Evolutionary conservation across 805 yeast genomes (phyloP).

Genomic region (Saturnispora dispora): DNA sequence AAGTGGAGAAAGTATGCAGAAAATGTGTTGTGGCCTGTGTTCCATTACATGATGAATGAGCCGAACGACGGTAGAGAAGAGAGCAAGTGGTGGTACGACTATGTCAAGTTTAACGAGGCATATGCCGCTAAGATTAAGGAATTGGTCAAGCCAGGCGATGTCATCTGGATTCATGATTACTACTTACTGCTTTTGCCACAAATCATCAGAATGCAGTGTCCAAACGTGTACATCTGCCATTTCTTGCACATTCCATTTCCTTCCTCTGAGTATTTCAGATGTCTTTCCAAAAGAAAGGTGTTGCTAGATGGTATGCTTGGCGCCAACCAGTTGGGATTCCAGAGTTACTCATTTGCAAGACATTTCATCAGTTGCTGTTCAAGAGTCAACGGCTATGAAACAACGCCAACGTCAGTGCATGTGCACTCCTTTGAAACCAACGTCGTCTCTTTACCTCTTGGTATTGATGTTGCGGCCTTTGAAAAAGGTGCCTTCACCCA

Average conservation of each 20-base stretch:
- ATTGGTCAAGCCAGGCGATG: constrained; percentile 78
- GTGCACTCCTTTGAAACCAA: constrained; percentile 73
- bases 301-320: constrained; percentile 89
- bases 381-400: constrained; percentile 77
- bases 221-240: constrained; percentile 66
- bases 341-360: constrained; percentile 74
- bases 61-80: constrained; percentile 62
- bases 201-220: constrained; percentile 66
- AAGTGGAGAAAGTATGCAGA: constrained; percentile 91
- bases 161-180: constrained; percentile 90
- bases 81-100: constrained; percentile 72
- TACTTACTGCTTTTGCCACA: constrained; percentile 76
- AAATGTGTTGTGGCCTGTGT: constrained; percentile 84
- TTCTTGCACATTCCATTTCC: constrained; percentile 92
- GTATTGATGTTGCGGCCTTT: constrained; percentile 69
- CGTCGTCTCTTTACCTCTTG: constrained; percentile 76
- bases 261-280: constrained; percentile 85
- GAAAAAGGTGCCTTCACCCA: constrained; percentile 50
- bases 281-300: constrained; percentile 73
- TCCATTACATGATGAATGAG: constrained; percentile 83
- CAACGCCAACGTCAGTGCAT: constrained; percentile 44
- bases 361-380: constrained; percentile 90
- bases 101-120: constrained; percentile 83
- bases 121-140: constrained; percentile 70
- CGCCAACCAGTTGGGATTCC: constrained; percentile 78